Evolutionary conservation across 2,329 filamentous ascomycete genomes (phyloP).

Genomic region (Hymenoscyphus albidus): DNA sequence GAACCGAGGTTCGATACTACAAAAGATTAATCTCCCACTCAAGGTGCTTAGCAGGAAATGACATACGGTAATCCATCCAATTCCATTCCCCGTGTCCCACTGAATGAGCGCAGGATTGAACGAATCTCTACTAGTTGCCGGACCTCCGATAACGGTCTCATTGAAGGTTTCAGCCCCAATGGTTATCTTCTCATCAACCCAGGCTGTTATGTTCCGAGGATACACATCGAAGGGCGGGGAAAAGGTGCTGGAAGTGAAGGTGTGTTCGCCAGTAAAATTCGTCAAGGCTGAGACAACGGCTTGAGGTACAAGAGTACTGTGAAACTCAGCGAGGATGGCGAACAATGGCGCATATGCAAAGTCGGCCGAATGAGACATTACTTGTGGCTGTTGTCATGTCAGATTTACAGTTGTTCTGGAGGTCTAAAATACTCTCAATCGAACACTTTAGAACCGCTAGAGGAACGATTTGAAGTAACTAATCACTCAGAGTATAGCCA

Average conservation of each 20-base stretch:
- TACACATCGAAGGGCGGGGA: constrained; percentile 56
- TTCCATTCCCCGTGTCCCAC: constrained; percentile 46
- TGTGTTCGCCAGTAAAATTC: constrained; percentile 50
- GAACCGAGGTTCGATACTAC: constrained; percentile 39
- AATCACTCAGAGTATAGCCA: no score
- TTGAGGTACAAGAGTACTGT: constrained; percentile 45
- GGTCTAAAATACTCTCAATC: no score
- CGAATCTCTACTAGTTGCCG: constrained; percentile 45
- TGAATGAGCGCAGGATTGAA: constrained; percentile 60
- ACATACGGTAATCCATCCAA: constrained; percentile 34
- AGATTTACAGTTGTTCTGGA: background rate
- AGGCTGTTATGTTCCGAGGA: constrained; percentile 56
- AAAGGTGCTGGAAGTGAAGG: constrained; percentile 49
- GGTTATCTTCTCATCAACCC: constrained; percentile 52
- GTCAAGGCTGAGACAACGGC: constrained; percentile 39
- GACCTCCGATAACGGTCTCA: constrained; percentile 53
- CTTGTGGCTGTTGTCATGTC: constrained; percentile 1
- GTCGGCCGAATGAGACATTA: constrained; percentile 55
- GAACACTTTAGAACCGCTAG: no score
- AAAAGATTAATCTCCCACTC: constrained; percentile 4
- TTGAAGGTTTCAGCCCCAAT: constrained; percentile 58
- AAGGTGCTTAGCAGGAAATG: background rate
- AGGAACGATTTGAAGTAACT: no score
- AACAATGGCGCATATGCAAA: constrained; percentile 56
- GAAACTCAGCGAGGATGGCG: constrained; percentile 49